A percentile compares a stretch with the other conserved stretches of the same genome.
These are phyloP conservation scores for Plantago major DNA, from an alignment of 257 asterid species.

Conservation along the genomic window DNA sequence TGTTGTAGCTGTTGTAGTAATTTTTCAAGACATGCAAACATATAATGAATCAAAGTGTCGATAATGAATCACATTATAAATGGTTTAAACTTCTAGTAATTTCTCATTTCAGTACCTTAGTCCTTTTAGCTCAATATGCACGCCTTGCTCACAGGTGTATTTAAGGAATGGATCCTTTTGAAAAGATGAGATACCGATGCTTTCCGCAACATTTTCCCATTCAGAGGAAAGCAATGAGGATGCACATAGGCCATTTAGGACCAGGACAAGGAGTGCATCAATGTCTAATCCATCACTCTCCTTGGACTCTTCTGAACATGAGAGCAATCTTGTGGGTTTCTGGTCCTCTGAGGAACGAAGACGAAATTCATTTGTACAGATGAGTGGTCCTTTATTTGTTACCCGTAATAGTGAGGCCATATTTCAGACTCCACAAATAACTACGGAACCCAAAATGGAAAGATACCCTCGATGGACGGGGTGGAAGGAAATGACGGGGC, in stretches of 20 bases:
- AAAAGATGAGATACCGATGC: conserved; percentile 70
- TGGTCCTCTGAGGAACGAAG: conserved; percentile 63
- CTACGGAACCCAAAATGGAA: conserved; percentile 35
- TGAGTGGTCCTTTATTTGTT: conserved; percentile 55
- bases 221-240: conserved; percentile 35
- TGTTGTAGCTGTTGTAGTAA: too few relatives aligned
- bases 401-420: conserved; percentile 36
- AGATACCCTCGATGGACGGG: conserved; percentile 41
- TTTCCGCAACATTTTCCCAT: conserved; percentile 39
- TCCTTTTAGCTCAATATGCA: background rate
- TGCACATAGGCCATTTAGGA: conserved; percentile 29
- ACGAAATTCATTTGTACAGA: conserved; percentile 40
- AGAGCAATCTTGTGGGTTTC: conserved; percentile 40
- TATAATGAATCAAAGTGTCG: too few relatives aligned
- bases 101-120: background rate
- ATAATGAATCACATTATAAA: too few relatives aligned
- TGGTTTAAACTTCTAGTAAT: background rate
- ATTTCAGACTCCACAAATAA: conserved; percentile 37
- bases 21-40: too few relatives aligned
- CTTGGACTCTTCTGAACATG: conserved; percentile 36
- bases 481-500: conserved; percentile 37
- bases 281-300: conserved; percentile 50
- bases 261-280: conserved; percentile 71
- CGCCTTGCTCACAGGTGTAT: conserved; percentile 16
- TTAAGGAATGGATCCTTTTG: conserved; percentile 54